Conservation (phyloP, 148 eudicot genomes). For the Fagopyrum homotropicum region DNA sequence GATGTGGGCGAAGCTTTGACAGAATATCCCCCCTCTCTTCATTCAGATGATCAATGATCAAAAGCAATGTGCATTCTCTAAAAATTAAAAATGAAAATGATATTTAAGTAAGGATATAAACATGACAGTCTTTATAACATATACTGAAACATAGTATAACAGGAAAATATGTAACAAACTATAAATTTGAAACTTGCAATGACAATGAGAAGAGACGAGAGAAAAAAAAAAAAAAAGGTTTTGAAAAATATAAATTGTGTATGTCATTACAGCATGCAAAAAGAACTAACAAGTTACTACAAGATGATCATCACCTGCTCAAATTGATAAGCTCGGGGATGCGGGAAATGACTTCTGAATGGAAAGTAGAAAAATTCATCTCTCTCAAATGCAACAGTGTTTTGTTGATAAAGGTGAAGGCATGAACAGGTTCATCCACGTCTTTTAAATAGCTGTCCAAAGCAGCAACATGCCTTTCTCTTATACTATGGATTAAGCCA, state of each 20-base stretch:
- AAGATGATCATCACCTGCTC: slow-evolving; percentile 49
- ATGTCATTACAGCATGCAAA: neutral
- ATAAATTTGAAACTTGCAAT: slow-evolving; percentile 4
- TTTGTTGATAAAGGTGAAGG: slow-evolving; percentile 66
- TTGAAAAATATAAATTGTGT: neutral
- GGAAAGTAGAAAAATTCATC: slow-evolving; percentile 42
- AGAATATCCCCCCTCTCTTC: slow-evolving; percentile 43
- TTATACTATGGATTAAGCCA: slow-evolving; percentile 70
- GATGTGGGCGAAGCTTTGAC: slow-evolving; percentile 52
- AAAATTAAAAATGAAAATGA: slow-evolving; percentile 14
- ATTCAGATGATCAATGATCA: slow-evolving; percentile 52
- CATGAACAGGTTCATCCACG: slow-evolving; percentile 63
- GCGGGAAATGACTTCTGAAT: slow-evolving; percentile 57
- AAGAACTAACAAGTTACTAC: neutral
- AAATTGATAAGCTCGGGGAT: slow-evolving; percentile 56
- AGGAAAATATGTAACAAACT: neutral
- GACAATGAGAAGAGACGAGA: neutral
- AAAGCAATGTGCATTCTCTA: slow-evolving; percentile 69
- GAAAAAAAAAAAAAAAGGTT: neutral
- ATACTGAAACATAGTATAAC: neutral
- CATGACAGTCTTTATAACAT: neutral
- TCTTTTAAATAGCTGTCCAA: slow-evolving; percentile 87
- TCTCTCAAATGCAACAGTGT: slow-evolving; percentile 35
- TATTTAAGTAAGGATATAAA: slow-evolving; percentile 4
- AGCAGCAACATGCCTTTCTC: slow-evolving; percentile 60